Conservation (phyloP, 306 rosid species). For the Fragaria iinumae region DNA sequence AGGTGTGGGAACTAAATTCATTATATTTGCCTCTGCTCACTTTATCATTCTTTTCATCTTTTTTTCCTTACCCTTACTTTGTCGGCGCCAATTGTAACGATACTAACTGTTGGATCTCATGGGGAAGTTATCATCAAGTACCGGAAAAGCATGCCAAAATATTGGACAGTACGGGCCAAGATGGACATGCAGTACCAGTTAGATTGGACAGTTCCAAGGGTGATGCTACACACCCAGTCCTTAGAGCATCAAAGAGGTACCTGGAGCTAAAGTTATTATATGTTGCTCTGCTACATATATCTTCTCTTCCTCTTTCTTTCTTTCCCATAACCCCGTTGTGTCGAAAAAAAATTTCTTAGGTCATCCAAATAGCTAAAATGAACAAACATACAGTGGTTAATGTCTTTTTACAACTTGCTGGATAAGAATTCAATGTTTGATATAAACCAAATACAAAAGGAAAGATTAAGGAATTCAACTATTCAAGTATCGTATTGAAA, state of each 20-base stretch:
- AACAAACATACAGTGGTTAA: not conserved
- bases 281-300: not conserved
- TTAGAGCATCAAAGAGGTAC: constrained; percentile 6
- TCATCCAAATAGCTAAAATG: not conserved
- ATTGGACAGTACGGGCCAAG: not conserved
- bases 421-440: not conserved
- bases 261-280: not conserved
- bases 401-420: not conserved
- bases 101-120: not conserved
- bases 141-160: not conserved
- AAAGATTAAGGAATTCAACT: not conserved
- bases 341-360: no score
- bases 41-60: not conserved
- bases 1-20: not conserved
- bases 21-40: not conserved
- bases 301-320: not conserved
- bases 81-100: not conserved
- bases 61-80: not conserved
- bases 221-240: constrained; percentile 17
- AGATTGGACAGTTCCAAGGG: not conserved
- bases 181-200: not conserved
- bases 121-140: not conserved
- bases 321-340: not conserved
- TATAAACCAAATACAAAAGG: not conserved
- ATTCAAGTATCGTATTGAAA: not conserved